These are phyloP conservation scores for Solanum habrochaites DNA, from an alignment of 257 asterid species.

Conservation along the genomic window DNA sequence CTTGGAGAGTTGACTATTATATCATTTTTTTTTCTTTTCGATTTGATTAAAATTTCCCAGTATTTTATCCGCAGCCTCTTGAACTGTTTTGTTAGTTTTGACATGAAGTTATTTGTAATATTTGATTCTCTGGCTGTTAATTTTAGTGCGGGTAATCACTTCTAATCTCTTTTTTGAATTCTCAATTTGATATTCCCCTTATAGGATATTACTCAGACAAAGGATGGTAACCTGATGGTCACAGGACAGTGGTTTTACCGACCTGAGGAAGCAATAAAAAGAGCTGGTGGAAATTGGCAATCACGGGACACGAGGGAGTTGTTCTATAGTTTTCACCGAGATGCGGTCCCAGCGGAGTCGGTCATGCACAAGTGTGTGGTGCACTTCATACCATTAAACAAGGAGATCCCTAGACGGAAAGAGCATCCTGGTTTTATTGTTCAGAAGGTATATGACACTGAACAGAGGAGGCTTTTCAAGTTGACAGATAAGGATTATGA, in stretches of 20 bases:
- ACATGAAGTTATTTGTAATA: background rate
- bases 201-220: conserved; percentile 53
- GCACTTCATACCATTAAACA: conserved; percentile 69
- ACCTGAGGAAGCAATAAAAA: conserved; percentile 75
- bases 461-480: conserved; percentile 50
- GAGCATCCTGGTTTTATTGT: conserved; percentile 86
- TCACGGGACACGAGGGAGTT: conserved; percentile 57
- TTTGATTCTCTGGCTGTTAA: background rate
- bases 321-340: conserved; percentile 74
- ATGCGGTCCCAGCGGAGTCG: conserved; percentile 82
- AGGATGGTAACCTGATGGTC: conserved; percentile 39
- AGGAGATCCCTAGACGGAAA: conserved; percentile 63
- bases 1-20: background rate
- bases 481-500: conserved; percentile 68
- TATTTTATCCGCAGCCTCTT: background rate
- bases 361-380: conserved; percentile 87
- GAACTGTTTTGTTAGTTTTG: background rate
- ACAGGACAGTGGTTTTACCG: conserved; percentile 89
- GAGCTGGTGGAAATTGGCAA: conserved; percentile 64
- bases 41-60: background rate
- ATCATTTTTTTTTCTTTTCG: background rate
- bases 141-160: background rate
- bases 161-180: background rate
- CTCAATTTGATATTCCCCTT: background rate
- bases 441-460: conserved; percentile 72